Evolutionary conservation across 2,329 filamentous ascomycete genomes (phyloP).

Genomic region (Aspergillus vadensis): DNA sequence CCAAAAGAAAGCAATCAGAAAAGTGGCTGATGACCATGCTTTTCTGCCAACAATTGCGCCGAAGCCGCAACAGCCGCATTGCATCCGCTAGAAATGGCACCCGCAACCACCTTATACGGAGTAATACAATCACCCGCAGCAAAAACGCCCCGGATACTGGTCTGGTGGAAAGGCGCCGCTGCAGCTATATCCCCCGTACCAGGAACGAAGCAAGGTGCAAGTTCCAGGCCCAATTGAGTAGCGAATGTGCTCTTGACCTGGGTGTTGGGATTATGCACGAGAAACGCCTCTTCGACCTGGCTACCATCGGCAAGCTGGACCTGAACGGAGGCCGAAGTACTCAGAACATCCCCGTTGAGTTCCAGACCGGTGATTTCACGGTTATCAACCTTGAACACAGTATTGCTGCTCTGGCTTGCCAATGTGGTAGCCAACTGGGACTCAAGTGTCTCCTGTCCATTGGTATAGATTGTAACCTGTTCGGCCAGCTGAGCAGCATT

Average conservation of each 20-base stretch:
- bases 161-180: constrained; percentile 25
- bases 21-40: background rate
- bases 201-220: background rate
- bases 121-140: constrained; percentile 55
- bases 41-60: background rate
- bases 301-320: constrained; percentile 3
- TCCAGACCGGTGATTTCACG: background rate
- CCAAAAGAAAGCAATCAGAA: too few relatives aligned
- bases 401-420: background rate
- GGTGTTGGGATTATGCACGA: constrained; percentile 3
- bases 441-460: constrained; percentile 43
- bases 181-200: background rate
- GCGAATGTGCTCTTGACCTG: background rate
- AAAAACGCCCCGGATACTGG: constrained; percentile 55
- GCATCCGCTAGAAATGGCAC: constrained; percentile 13
- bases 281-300: background rate
- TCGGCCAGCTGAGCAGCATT: constrained; percentile 49
- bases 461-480: constrained; percentile 56
- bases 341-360: background rate
- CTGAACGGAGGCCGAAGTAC: background rate
- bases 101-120: constrained; percentile 16
- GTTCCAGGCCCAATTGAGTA: background rate
- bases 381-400: constrained; percentile 2
- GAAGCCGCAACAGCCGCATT: constrained; percentile 6
- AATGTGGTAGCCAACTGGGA: background rate